Evolutionary conservation across 2,329 filamentous ascomycete genomes (phyloP).

Genomic region (Pseudocercospora crystallina): DNA sequence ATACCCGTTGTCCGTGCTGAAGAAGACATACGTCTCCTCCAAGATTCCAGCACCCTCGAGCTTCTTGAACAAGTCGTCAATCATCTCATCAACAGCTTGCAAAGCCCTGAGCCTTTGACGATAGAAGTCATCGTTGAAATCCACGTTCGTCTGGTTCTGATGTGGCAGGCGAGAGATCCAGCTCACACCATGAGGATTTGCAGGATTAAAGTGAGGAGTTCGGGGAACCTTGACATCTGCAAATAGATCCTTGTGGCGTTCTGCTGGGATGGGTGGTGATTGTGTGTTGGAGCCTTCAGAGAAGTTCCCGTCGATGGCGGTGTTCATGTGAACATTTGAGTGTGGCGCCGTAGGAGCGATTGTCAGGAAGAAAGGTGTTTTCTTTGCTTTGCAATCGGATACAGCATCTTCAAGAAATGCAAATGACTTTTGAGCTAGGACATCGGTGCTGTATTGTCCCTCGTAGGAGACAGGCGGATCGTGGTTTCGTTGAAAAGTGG

Average conservation of each 20-base stretch:
- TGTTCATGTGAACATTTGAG: constrained; percentile 48
- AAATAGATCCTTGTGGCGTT: constrained; percentile 64
- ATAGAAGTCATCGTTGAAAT: constrained; percentile 56
- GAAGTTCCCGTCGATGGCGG: constrained; percentile 35
- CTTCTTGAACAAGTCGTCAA: constrained; percentile 46
- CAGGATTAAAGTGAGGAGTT: constrained; percentile 65
- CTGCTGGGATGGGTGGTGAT: constrained; percentile 56
- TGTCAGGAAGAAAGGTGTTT: constrained; percentile 65
- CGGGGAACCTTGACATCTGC: constrained; percentile 59
- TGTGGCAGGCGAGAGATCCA: constrained; percentile 48
- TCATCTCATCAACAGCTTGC: constrained; percentile 56
- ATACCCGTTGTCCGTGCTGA: constrained; percentile 42
- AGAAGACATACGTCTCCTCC: constrained; percentile 50
- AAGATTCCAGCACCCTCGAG: constrained; percentile 44
- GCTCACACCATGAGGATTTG: constrained; percentile 44
- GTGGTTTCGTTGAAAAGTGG: constrained; percentile 61
- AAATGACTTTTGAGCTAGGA: constrained; percentile 59
- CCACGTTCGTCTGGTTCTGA: constrained; percentile 49
- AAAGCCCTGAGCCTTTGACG: constrained; percentile 51
- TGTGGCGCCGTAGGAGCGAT: constrained; percentile 69
- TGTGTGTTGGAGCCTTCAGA: constrained; percentile 27
- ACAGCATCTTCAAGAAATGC: constrained; percentile 64
- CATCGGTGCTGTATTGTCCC: constrained; percentile 58
- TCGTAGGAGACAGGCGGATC: constrained; percentile 57
- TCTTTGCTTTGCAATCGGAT: constrained; percentile 27